Evolutionary conservation across 352 stramenopile genomes (phyloP).

Genomic region (Globisporangium rhizosaccharum): DNA sequence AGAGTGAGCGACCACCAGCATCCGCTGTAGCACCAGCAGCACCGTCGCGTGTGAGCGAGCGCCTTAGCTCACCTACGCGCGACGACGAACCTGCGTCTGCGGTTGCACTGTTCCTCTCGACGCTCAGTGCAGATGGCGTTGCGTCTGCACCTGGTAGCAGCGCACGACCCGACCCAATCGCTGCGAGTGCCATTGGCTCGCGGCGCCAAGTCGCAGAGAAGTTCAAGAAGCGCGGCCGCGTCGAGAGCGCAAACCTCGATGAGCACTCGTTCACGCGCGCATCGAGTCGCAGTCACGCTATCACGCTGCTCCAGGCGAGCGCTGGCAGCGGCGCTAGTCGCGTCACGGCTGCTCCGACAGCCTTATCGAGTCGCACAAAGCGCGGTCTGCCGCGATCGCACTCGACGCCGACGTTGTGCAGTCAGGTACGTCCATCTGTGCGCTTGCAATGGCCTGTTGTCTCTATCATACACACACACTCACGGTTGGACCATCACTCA

Average conservation of each 20-base stretch:
- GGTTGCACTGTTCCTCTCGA: slow-evolving; percentile 5
- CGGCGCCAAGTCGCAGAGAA: slow-evolving; percentile 19
- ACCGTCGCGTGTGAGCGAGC: slow-evolving; percentile 4
- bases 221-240: slow-evolving; percentile 56
- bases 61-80: neutral
- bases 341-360: neutral
- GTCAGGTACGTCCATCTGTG: slow-evolving; percentile 9
- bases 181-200: neutral
- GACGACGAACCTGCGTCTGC: neutral
- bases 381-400: slow-evolving; percentile 16
- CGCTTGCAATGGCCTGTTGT: neutral
- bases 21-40: neutral
- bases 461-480: neutral
- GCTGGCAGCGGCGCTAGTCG: neutral
- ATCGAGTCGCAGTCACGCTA: slow-evolving; percentile 12
- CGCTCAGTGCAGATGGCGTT: neutral
- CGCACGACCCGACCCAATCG: neutral
- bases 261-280: slow-evolving; percentile 17
- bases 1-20: no score
- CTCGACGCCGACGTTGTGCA: slow-evolving; percentile 21
- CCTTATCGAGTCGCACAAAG: neutral
- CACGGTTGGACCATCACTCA: neutral
- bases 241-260: slow-evolving; percentile 52
- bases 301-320: slow-evolving; percentile 6
- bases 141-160: neutral